Evolutionary conservation across 2,329 filamentous ascomycete species (phyloP).

Genomic region (Fusarium sp.): DNA sequence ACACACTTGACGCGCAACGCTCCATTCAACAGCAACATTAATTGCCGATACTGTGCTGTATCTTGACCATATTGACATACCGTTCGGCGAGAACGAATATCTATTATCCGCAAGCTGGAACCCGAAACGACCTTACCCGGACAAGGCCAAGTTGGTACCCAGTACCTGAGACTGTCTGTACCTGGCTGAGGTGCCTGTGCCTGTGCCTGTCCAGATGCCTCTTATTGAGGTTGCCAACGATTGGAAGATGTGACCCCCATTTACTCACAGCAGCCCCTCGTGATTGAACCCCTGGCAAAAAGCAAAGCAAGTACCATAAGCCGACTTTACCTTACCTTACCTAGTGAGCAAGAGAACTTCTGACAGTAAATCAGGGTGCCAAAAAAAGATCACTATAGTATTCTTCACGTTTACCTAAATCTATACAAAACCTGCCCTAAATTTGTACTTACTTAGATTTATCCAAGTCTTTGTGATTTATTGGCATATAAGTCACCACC

Average conservation of each 20-base stretch:
- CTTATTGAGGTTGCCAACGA: neutral
- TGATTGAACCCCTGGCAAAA: slow-evolving; percentile 11
- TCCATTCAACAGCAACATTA: neutral
- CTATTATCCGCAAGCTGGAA: neutral
- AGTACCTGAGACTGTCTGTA: neutral
- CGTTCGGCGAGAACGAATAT: neutral
- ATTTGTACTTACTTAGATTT: neutral
- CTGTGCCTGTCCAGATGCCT: slow-evolving; percentile 2
- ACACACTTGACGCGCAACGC: slow-evolving; percentile 18
- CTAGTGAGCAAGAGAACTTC: neutral
- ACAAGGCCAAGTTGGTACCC: neutral
- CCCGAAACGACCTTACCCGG: neutral
- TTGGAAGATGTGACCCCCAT: neutral
- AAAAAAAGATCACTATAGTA: neutral
- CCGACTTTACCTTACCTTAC: neutral
- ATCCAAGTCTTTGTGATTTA: neutral
- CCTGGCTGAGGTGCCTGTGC: neutral
- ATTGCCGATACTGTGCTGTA: neutral
- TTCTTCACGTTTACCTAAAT: neutral
- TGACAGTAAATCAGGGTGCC: neutral
- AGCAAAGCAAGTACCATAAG: neutral
- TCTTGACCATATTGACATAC: neutral
- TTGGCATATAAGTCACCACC: neutral
- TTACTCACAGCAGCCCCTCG: slow-evolving; percentile 11
- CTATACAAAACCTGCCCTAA: neutral